phyloP scores from a whole-genome alignment of 83 land plant genomes.

The Isoetes engelmannii region DNA sequence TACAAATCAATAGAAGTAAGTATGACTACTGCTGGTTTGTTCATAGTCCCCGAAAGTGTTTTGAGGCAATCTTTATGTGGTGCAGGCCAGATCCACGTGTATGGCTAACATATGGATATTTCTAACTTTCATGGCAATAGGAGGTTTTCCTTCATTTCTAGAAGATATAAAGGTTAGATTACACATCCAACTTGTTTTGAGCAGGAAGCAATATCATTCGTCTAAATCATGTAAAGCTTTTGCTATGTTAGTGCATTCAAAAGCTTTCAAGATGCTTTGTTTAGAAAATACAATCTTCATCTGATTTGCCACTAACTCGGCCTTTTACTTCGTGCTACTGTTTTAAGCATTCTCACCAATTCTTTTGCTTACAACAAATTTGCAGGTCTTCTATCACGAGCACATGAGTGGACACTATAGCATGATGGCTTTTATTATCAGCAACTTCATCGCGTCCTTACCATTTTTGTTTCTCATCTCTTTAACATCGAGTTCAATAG shows the following conservation, averaged over 20 bases:
- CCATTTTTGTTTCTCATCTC: conserved; percentile 37
- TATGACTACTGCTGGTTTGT: neutral
- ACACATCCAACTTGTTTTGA: no score
- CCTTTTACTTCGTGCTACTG: neutral
- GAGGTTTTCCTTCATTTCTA: conserved; percentile 23
- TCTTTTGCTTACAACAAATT: no score
- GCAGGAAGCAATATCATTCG: no score
- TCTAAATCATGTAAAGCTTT: no score
- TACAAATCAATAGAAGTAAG: conserved; percentile 5
- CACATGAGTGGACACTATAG: conserved; percentile 52
- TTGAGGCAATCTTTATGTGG: no score
- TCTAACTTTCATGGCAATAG: conserved; percentile 16
- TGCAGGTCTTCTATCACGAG: conserved; percentile 44
- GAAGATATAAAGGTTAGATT: conserved; percentile 18
- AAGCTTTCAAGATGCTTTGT: neutral
- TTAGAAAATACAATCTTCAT: neutral
- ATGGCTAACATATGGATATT: conserved; percentile 1
- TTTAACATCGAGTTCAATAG: conserved; percentile 24
- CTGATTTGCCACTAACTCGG: no score
- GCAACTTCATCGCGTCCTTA: conserved; percentile 35
- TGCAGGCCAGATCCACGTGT: conserved; percentile 16
- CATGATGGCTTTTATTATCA: conserved; percentile 27
- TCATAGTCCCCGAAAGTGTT: no score
- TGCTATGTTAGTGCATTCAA: no score
- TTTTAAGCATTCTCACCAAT: no score